Conservation (phyloP, 768 basidiomycete genomes). For the Kwoniella dendrophila region DNA sequence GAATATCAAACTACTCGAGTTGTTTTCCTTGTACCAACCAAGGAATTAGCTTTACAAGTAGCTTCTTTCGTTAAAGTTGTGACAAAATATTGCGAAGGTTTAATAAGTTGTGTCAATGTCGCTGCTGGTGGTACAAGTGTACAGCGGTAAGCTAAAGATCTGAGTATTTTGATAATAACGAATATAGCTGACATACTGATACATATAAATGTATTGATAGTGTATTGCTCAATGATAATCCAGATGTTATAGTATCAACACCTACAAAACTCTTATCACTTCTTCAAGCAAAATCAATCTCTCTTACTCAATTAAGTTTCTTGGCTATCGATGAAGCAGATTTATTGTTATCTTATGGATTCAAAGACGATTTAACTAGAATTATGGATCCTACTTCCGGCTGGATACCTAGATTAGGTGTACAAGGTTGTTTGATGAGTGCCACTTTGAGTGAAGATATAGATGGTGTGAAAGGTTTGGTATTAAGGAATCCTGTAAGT, state of each 20-base stretch:
- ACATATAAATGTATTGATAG: slow-evolving; percentile 56
- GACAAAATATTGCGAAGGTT: slow-evolving; percentile 74
- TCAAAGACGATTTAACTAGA: slow-evolving; percentile 71
- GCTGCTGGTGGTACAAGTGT: slow-evolving; percentile 62
- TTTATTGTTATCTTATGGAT: slow-evolving; percentile 92
- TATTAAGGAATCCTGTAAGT: slow-evolving; percentile 82
- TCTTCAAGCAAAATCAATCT: slow-evolving; percentile 72
- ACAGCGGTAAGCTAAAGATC: slow-evolving; percentile 49
- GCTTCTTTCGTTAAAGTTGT: slow-evolving; percentile 68
- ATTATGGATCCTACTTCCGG: slow-evolving; percentile 67
- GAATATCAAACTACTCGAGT: slow-evolving; percentile 67
- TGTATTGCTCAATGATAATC: slow-evolving; percentile 66
- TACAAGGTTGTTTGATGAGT: slow-evolving; percentile 93
- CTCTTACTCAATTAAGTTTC: slow-evolving; percentile 70
- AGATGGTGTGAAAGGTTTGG: slow-evolving; percentile 81
- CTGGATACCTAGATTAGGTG: slow-evolving; percentile 57
- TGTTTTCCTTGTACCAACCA: slow-evolving; percentile 67
- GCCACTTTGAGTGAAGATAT: slow-evolving; percentile 98
- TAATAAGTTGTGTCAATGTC: slow-evolving; percentile 70
- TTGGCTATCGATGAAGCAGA: slow-evolving; percentile 98
- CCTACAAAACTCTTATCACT: slow-evolving; percentile 71
- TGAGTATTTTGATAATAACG: not conserved
- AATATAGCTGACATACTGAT: not conserved
- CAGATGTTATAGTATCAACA: slow-evolving; percentile 78
- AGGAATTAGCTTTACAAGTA: slow-evolving; percentile 92